A percentile compares a stretch with the other conserved stretches of the same genome.
phyloP scores from a whole-genome alignment of 2,329 filamentous ascomycete species.

The Aureobasidium leucospermi region DNA sequence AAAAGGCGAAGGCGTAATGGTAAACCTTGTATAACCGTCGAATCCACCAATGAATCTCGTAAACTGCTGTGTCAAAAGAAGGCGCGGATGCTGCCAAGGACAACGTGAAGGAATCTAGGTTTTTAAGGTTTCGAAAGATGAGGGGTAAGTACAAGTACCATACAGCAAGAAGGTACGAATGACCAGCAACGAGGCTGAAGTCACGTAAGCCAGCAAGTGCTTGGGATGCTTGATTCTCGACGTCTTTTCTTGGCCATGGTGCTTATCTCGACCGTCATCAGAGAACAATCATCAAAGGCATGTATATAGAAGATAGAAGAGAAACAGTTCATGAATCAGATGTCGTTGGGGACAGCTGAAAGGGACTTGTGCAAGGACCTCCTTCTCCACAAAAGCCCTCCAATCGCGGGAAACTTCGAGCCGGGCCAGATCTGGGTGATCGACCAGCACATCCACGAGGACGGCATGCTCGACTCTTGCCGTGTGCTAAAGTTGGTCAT shows the following conservation, averaged over 20 bases:
- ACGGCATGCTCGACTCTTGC: neutral
- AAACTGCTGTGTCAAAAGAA: neutral
- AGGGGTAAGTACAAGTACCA: conserved; percentile 1
- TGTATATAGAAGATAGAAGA: neutral
- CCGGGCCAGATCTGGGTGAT: neutral
- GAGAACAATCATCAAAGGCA: no score
- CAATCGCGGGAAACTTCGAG: no score
- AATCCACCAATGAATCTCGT: neutral
- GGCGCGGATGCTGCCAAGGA: neutral
- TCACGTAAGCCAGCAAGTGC: neutral
- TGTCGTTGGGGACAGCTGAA: neutral
- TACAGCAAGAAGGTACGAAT: neutral
- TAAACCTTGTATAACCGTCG: neutral
- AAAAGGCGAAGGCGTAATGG: neutral
- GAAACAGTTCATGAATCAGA: neutral
- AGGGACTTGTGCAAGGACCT: neutral
- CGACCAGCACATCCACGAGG: neutral
- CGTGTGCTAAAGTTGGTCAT: neutral
- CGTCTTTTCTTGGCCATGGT: neutral
- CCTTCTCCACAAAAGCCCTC: neutral
- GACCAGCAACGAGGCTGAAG: neutral
- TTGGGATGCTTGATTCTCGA: neutral
- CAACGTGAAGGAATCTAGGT: neutral
- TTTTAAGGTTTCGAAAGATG: neutral
- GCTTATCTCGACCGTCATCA: neutral